Conservation (phyloP, 768 basidiomycete species). For the Coprinopsis cinerea region DNA sequence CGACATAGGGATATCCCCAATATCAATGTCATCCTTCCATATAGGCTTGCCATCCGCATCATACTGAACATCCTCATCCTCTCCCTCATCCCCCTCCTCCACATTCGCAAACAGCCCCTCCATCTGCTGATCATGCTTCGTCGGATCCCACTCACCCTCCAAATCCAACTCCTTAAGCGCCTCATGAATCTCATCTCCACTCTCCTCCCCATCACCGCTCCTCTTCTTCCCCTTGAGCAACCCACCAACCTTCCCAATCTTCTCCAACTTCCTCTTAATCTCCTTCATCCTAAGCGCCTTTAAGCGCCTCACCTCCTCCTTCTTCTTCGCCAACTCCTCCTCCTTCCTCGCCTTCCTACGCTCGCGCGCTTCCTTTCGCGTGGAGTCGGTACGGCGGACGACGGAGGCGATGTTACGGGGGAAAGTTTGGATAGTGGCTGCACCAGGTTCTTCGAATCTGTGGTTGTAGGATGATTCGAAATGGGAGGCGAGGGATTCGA, state of each 20-base stretch:
- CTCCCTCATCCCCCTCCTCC: slow-evolving; percentile 18
- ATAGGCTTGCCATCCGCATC: slow-evolving; percentile 61
- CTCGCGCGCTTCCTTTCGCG: slow-evolving; percentile 81
- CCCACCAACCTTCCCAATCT: slow-evolving; percentile 68
- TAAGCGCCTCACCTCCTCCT: slow-evolving; percentile 76
- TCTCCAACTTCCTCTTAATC: slow-evolving; percentile 66
- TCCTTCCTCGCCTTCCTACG: slow-evolving; percentile 74
- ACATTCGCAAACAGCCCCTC: slow-evolving; percentile 51
- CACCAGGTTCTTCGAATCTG: slow-evolving; percentile 93
- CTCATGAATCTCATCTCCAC: slow-evolving; percentile 27
- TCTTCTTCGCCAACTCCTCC: slow-evolving; percentile 64
- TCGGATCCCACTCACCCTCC: slow-evolving; percentile 91
- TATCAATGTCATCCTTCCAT: slow-evolving; percentile 90
- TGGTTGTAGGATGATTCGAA: slow-evolving; percentile 99
- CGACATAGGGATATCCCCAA: slow-evolving; percentile 52
- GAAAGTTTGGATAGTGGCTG: slow-evolving; percentile 44
- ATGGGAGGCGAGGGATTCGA: slow-evolving; percentile 85
- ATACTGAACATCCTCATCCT: slow-evolving; percentile 31
- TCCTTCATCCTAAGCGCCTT: slow-evolving; percentile 85
- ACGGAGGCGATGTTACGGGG: slow-evolving; percentile 65
- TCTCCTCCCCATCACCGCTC: slow-evolving; percentile 31
- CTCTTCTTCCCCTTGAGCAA: slow-evolving; percentile 31
- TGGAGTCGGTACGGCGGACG: slow-evolving; percentile 68
- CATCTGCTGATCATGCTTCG: slow-evolving; percentile 81
- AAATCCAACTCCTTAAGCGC: slow-evolving; percentile 71